phyloP scores from a whole-genome alignment of 2,329 filamentous ascomycete genomes.

The Trichoderma oligosporum region DNA sequence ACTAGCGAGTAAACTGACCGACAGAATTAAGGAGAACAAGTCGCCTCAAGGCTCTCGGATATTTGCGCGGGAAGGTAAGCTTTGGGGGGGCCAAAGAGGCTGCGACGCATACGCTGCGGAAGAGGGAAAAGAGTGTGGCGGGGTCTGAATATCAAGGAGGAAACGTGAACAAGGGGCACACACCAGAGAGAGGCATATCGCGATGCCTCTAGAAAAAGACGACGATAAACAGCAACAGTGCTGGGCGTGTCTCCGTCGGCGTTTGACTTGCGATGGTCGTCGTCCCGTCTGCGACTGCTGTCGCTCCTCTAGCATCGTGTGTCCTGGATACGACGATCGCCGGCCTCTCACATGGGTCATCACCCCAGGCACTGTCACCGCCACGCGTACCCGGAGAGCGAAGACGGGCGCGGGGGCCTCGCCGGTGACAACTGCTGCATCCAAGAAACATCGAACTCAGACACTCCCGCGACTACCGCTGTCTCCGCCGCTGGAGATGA shows the following conservation, averaged over 20 bases:
- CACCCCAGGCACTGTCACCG: slow-evolving; percentile 34
- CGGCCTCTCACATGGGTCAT: slow-evolving; percentile 39
- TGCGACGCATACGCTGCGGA: not conserved
- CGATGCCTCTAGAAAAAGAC: not conserved
- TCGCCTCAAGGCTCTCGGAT: not conserved
- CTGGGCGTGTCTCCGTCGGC: slow-evolving; percentile 41
- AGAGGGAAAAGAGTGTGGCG: not conserved
- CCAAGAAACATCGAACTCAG: not conserved
- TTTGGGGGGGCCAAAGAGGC: not conserved
- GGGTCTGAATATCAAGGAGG: too few relatives aligned
- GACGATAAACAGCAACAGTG: slow-evolving; percentile 28
- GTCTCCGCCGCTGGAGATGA: not conserved
- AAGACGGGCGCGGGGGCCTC: not conserved
- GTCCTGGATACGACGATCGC: slow-evolving; percentile 38
- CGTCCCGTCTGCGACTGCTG: slow-evolving; percentile 38
- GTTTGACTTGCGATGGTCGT: slow-evolving; percentile 38
- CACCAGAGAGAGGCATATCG: not conserved
- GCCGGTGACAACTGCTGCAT: not conserved
- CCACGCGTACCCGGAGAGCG: not conserved
- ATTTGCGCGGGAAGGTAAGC: not conserved
- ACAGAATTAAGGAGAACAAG: not conserved
- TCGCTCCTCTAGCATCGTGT: slow-evolving; percentile 30
- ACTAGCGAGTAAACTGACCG: not conserved
- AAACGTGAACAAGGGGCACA: too few relatives aligned
- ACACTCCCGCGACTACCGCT: not conserved